Conservation (phyloP, 148 eudicot genomes). For the Rhododendron ferrugineum region DNA sequence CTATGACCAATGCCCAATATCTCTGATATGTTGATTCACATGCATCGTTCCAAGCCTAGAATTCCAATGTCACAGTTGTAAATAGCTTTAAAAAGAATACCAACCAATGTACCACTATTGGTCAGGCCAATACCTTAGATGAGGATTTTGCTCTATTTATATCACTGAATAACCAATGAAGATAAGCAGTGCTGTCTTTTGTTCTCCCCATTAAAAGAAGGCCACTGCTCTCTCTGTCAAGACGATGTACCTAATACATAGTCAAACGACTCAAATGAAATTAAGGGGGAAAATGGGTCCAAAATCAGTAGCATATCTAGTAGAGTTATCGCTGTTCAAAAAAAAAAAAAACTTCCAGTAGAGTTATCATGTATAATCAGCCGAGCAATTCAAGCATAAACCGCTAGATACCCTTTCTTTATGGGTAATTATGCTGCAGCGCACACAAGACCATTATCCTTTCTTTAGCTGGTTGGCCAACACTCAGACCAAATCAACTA, state of each 20-base stretch:
- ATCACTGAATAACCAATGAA: conserved; percentile 65
- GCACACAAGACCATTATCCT: background rate
- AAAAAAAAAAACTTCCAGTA: no score
- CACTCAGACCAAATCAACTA: background rate
- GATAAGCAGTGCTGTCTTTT: conserved; percentile 57
- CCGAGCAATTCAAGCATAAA: background rate
- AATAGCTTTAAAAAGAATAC: background rate
- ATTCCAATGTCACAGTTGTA: conserved; percentile 1
- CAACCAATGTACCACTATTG: background rate
- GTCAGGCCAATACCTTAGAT: conserved; percentile 44
- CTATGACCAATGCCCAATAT: conserved; percentile 93
- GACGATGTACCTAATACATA: conserved; percentile 69
- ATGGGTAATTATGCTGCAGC: background rate
- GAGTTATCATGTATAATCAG: background rate
- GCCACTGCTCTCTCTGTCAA: conserved; percentile 94
- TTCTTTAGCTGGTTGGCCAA: background rate
- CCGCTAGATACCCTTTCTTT: background rate
- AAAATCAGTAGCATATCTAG: background rate
- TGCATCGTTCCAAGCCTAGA: conserved; percentile 72
- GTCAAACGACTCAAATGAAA: background rate
- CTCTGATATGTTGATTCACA: conserved; percentile 63
- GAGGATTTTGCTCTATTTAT: conserved; percentile 44
- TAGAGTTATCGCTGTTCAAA: no score
- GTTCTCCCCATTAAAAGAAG: conserved; percentile 87
- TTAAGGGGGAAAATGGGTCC: background rate